A percentile compares a stretch with the other conserved stretches of the same genome.
Evolutionary conservation across 306 rosid species (phyloP).

Genomic region (Quillaja saponaria): DNA sequence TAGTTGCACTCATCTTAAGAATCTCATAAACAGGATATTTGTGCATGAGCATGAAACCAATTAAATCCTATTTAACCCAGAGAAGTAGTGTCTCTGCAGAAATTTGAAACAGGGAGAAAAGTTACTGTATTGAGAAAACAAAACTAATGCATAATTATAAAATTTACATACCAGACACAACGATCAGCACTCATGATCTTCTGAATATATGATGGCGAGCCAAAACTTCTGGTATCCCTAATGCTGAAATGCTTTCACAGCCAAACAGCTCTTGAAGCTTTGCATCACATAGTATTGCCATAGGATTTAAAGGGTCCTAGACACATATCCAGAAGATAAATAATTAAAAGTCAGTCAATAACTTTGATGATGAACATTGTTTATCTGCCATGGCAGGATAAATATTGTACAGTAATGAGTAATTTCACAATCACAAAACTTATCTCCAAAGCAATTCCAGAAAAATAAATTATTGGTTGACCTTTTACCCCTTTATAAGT

Average conservation of each 20-base stretch:
- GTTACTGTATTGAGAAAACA: neutral
- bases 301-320: conserved; percentile 77
- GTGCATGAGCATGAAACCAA: neutral
- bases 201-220: conserved; percentile 69
- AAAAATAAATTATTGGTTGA: conserved; percentile 5
- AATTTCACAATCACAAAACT: neutral
- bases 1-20: neutral
- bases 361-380: conserved; percentile 18
- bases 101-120: conserved; percentile 1
- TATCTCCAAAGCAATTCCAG: neutral
- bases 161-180: conserved; percentile 47
- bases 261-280: conserved; percentile 82
- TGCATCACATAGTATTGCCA: conserved; percentile 67
- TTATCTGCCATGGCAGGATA: neutral
- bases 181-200: conserved; percentile 56
- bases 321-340: conserved; percentile 25
- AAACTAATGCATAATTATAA: conserved; percentile 21
- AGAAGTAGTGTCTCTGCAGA: too few relatives aligned
- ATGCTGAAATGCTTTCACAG: conserved; percentile 71
- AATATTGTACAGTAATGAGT: neutral
- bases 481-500: conserved; percentile 4
- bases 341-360: conserved; percentile 11
- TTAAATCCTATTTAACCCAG: too few relatives aligned
- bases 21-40: neutral
- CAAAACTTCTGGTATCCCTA: conserved; percentile 76